These are phyloP conservation scores for Metschnikowia lunata DNA, from an alignment of 805 yeast species.

Conservation along the genomic window DNA sequence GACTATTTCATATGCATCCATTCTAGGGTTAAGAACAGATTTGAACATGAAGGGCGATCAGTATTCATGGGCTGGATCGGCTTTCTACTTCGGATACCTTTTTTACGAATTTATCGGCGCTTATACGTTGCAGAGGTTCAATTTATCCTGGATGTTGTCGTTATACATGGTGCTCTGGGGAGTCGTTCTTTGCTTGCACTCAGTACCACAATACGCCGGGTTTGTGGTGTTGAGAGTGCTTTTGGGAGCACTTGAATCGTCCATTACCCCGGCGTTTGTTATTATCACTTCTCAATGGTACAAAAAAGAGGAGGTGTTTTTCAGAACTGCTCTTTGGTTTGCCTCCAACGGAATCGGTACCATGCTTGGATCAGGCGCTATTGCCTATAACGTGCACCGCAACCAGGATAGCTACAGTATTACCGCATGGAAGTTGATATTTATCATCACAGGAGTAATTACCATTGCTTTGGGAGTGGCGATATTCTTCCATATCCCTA, in stretches of 20 bases:
- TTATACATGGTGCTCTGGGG: slow-evolving; percentile 12
- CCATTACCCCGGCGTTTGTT: slow-evolving; percentile 10
- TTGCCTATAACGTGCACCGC: slow-evolving; percentile 50
- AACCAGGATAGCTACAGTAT: slow-evolving; percentile 39
- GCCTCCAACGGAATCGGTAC: slow-evolving; percentile 31
- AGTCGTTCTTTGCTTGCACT: slow-evolving; percentile 8
- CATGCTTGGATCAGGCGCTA: slow-evolving; percentile 28
- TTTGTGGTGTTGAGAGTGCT: slow-evolving; percentile 10
- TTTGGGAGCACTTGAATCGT: slow-evolving; percentile 10
- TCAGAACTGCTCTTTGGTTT: slow-evolving; percentile 33
- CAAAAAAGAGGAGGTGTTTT: slow-evolving; percentile 34
- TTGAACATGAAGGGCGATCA: slow-evolving; percentile 22
- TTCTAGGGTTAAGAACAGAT: slow-evolving; percentile 46
- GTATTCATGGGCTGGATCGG: slow-evolving; percentile 27
- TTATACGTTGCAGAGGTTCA: slow-evolving; percentile 8
- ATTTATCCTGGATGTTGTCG: slow-evolving; percentile 3
- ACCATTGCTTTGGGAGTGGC: slow-evolving; percentile 18
- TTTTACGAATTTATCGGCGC: slow-evolving; percentile 10
- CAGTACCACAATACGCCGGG: slow-evolving; percentile 9
- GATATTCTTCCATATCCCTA: slow-evolving; percentile 32
- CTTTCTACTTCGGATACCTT: slow-evolving; percentile 17
- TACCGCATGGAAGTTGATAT: slow-evolving; percentile 36
- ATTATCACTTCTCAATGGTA: slow-evolving; percentile 56
- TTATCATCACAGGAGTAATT: slow-evolving; percentile 29
- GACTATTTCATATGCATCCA: slow-evolving; percentile 48